Base-by-base conservation (phyloP, 2,329 filamentous ascomycete genomes). In the Coniochaeta sp. region DNA sequence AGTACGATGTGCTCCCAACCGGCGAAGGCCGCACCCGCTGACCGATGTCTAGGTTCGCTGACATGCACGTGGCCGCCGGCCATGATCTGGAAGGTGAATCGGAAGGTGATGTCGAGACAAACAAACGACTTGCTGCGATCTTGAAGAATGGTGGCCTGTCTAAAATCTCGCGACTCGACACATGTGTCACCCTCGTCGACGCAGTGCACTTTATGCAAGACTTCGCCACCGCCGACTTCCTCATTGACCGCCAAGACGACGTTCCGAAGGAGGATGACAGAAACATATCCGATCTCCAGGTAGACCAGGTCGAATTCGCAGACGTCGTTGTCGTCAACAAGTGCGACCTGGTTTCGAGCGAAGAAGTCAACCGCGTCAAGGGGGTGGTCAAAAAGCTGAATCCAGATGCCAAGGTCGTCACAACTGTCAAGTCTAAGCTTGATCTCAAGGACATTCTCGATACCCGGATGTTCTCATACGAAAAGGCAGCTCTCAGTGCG, bases 271-370 rank as follows among this genome's bases (percentile, higher is more conserved):
- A 91, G 64, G 89, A 91, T 62, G 87, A 91, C 64, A 77, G 88
- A 0, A 90, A 87, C 0, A 88, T 91, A 2, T 89, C 87, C 0
- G 88, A 91, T 64, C 78, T 91, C 0, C 89, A 90, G 80, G 87
- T 89, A 0, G 88, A 91, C 65, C 88, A 91, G 67, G 89, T 91
- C 61, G 89, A 91, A 71, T 91, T 91, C 65, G 87, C 88, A 0
- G 87, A 91, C 64, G 87, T 90, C 7, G 80, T 91, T 16, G 79
- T 90, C 3, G 73, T 90, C 22, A 91, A 91, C 73, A 91, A 91
- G 71, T 76, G 82, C 6, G 87, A 90, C 62, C 82, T 85, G 62
- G 84, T 89, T 68, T 22, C 65, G 7, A 61, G 64, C 34, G 63
- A 65, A 0, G 66, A 69, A 44, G 52, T 67, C 12, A 58, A 79